Evolutionary conservation across 495 filamentous ascomycete genomes (phyloP).

Genomic region (Glarea lozoyensis): DNA sequence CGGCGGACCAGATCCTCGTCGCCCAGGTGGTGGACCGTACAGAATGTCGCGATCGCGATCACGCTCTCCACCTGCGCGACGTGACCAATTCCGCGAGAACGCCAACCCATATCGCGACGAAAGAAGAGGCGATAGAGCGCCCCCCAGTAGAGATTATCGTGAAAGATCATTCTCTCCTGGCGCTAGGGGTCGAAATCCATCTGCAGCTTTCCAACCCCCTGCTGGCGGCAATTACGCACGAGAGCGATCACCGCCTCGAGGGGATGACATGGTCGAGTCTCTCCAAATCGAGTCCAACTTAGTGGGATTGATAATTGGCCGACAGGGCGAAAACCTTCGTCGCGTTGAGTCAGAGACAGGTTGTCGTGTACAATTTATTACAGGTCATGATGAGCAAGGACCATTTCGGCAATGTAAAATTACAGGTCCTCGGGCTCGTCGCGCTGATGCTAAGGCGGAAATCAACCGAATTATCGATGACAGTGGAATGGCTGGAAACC

Average conservation of each 20-base stretch:
- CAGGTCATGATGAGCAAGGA: conserved; percentile 54
- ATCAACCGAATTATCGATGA: conserved; percentile 79
- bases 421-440: conserved; percentile 53
- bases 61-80: conserved; percentile 48
- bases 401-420: conserved; percentile 70
- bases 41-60: conserved; percentile 57
- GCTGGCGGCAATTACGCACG: conserved; percentile 25
- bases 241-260: conserved; percentile 45
- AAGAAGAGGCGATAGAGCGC: conserved; percentile 48
- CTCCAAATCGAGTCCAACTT: conserved; percentile 69
- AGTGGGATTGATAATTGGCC: conserved; percentile 77
- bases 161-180: conserved; percentile 57
- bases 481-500: conserved; percentile 55
- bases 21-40: conserved; percentile 36
- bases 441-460: conserved; percentile 60
- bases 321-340: conserved; percentile 72
- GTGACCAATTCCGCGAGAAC: conserved; percentile 59
- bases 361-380: conserved; percentile 73
- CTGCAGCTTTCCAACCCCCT: conserved; percentile 37
- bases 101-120: conserved; percentile 72
- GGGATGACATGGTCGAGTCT: conserved; percentile 56
- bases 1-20: conserved; percentile 27
- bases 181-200: conserved; percentile 33
- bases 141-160: conserved; percentile 44
- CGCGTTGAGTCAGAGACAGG: conserved; percentile 67